These are phyloP conservation scores for Spiraea crenata DNA, from an alignment of 331 rosid genomes.

Conservation along the genomic window DNA sequence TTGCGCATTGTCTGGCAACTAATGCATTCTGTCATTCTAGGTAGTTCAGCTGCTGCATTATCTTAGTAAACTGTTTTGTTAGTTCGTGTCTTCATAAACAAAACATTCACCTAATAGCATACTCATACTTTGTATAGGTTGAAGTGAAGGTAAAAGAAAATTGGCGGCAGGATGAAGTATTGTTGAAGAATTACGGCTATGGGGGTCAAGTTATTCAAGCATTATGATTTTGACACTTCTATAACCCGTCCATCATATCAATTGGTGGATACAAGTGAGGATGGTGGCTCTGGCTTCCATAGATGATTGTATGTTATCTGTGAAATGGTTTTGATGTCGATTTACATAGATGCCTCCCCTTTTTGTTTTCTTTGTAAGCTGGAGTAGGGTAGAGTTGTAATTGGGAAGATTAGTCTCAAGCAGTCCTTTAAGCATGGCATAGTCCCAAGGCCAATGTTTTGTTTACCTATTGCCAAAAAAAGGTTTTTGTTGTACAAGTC, in stretches of 20 bases:
- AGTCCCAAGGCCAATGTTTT: conserved; percentile 18
- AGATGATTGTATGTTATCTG: neutral
- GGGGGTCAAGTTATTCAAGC: conserved; percentile 70
- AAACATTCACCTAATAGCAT: conserved; percentile 1
- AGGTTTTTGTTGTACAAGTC: neutral
- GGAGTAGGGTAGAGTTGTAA: neutral
- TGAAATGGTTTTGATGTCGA: neutral
- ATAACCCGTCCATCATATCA: neutral
- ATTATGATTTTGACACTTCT: conserved; percentile 21
- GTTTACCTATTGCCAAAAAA: neutral
- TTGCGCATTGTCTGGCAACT: neutral
- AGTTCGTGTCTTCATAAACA: neutral
- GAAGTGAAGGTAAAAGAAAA: conserved; percentile 90
- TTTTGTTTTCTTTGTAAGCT: neutral
- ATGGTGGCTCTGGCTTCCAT: neutral
- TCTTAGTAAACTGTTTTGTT: neutral
- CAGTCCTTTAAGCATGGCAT: neutral
- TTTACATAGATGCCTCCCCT: neutral
- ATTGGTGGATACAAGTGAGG: neutral
- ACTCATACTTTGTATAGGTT: conserved; percentile 53
- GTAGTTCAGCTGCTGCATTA: neutral
- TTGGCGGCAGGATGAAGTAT: conserved; percentile 91
- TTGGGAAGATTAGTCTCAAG: neutral
- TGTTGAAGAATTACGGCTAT: conserved; percentile 76
- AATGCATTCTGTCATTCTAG: neutral